Base-by-base conservation (phyloP, 441 rosid species). In the Macaranga tanarius region DNA sequence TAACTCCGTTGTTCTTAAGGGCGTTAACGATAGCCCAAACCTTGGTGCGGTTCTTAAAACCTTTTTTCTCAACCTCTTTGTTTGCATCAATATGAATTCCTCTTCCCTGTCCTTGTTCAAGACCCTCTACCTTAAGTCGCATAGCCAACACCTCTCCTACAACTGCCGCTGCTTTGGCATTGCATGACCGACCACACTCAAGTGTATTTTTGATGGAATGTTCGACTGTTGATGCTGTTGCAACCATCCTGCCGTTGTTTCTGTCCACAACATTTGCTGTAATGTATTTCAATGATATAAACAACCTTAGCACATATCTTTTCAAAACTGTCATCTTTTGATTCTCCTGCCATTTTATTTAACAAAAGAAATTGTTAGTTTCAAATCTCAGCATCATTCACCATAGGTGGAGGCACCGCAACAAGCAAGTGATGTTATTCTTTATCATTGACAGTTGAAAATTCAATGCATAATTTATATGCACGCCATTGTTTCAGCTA, bases 1-100 rank as follows among this genome's bases (percentile, higher is more conserved):
- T 89, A 48, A 92, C 86, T 12, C 91, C 96, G 78, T 84, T 88
- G 84, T 89, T 89, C 76, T 79, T 86, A 8, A 92, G 84, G 25
- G 87, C 83, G 77, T 86, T 89, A 58, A 90, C 89, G 70, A 89
- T 73, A 8, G 94, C 88, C 92, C 94, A 83, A 7, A 85, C 72
- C 72, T 77, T 79, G 8, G 81, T 71, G 20, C 69, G 73, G 74
- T 70, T 79, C 64, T 75, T 75, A 20, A 79, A 79, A 38, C 78
- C 83, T 48, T 80, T 80, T 70, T 75, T 75, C 69, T 77, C 75
- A 19, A 84, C 31, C 75, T 79, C 80, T 73, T 73, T 84, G 65
- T 65, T 72, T 26, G 76, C 60, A 22, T 79, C 51, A 8, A 47
- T 76, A 72, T 79, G 85, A 72, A 83, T 81, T 48, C 84, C 85